Base-by-base conservation (phyloP, 228 moss, liverwort and hornwort species). In the Sphagnum fallax region DNA sequence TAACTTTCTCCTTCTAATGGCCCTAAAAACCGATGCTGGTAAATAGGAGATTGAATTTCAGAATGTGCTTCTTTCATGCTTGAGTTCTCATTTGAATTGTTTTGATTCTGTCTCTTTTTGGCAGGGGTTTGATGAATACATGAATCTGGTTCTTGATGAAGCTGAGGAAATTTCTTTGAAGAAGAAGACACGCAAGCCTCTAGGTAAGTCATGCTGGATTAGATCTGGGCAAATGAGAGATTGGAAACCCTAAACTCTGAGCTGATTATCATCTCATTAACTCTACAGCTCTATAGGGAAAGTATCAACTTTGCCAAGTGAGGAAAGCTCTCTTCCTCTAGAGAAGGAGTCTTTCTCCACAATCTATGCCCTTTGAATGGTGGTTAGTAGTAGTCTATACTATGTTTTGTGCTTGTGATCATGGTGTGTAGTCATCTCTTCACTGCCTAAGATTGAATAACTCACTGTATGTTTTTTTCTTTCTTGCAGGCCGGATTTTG, bases 111-210 rank as follows among this genome's bases (percentile, higher is more conserved):
- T 32, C 32, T 32, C 32, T 32, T 32, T 48, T 8, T 64, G 2
- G 64, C 71, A 85, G 85, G 97, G 97, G 12, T 97, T 97, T 62
- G 97, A 97, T 15, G 97, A 97, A 73, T 97, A 97, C 87, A 97
- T 97, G 97, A 97, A 97, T 76, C 79, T 97, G 47, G 97, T 97
- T 47, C 82, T 97, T 32, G 97, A 97, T 49, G 97, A 97, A 74
- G 97, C 97, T 12, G 97, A 97, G 74, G 97, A 97, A 75, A 89
- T 97, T 5, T 97, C 93, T 9, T 76, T 89, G 18, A 97, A 97
- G 88, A 97, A 97, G 85, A 91, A 93, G 59, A 97, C 93, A 32
- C 87, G 91, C 67, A 97, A 97, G 81, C 76, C 91, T 15, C 69
- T 97, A 48, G 97, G 85, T 82, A 51, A 5, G 70, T 67, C 66